phyloP scores from a whole-genome alignment of 2,329 filamentous ascomycete species.

The Hypoxylon sp. region DNA sequence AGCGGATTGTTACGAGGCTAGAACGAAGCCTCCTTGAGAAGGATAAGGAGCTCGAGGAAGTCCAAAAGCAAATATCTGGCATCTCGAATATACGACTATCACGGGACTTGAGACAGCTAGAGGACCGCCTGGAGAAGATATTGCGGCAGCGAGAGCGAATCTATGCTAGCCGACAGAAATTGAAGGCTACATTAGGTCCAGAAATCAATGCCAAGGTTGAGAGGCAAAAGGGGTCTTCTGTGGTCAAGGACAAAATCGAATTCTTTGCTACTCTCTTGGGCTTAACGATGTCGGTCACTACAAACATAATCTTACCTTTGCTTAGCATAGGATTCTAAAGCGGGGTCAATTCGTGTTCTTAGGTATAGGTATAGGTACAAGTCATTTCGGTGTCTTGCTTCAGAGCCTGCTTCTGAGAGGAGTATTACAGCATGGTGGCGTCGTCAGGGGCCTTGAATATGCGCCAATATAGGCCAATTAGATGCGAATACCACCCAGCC shows the following conservation, averaged over 20 bases:
- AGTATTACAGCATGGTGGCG: background rate
- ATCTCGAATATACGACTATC: background rate
- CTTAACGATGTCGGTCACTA: background rate
- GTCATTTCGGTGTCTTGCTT: background rate
- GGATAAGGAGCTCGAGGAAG: constrained; percentile 4
- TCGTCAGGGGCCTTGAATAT: background rate
- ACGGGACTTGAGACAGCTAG: background rate
- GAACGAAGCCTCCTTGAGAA: background rate
- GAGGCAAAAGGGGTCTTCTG: background rate
- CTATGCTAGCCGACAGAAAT: background rate
- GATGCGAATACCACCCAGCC: background rate
- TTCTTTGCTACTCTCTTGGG: constrained; percentile 1
- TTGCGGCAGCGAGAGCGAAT: constrained; percentile 1
- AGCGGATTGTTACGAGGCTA: background rate
- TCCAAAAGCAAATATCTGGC: background rate
- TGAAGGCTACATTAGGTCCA: background rate
- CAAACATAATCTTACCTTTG: constrained; percentile 1
- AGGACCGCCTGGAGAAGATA: background rate
- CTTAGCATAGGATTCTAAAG: background rate
- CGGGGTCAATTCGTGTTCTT: background rate
- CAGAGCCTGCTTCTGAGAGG: background rate
- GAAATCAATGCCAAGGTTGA: background rate
- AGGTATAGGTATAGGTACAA: constrained; percentile 10
- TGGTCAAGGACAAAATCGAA: background rate
- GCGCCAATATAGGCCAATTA: background rate